A percentile compares a stretch with the other conserved stretches of the same genome.
Conservation (phyloP, 768 basidiomycete species). For the Kwoniella europaea region DNA sequence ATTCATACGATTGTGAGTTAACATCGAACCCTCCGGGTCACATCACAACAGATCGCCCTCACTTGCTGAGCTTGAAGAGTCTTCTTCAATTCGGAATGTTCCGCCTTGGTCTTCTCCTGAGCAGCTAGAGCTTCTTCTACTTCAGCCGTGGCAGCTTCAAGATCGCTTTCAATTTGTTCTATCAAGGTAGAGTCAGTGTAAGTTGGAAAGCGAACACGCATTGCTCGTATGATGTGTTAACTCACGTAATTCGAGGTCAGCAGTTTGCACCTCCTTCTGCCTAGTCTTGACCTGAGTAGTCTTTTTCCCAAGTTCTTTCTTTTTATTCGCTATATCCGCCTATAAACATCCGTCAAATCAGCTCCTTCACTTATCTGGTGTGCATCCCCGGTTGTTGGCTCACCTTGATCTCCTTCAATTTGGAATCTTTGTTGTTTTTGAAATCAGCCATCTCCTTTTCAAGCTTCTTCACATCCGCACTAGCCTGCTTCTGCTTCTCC, state of each 20-base stretch:
- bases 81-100: constrained; percentile 67
- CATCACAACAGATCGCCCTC: constrained; percentile 4
- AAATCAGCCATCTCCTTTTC: constrained; percentile 98
- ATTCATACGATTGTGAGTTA: neutral
- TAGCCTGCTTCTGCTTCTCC: constrained; percentile 75
- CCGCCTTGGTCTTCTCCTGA: constrained; percentile 66
- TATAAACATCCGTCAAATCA: constrained; percentile 48
- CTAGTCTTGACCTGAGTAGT: constrained; percentile 78
- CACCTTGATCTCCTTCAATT: constrained; percentile 91
- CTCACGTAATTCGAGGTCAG: constrained; percentile 83
- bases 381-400: neutral
- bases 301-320: constrained; percentile 78
- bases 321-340: constrained; percentile 80
- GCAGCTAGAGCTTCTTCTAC: constrained; percentile 62
- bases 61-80: constrained; percentile 47
- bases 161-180: constrained; percentile 84
- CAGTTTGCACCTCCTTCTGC: constrained; percentile 89
- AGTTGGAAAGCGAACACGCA: neutral
- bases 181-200: constrained; percentile 1
- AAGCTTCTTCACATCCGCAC: constrained; percentile 79
- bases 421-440: constrained; percentile 97
- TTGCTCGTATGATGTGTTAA: constrained; percentile 5
- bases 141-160: constrained; percentile 63
- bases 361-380: constrained; percentile 2
- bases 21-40: neutral